A percentile compares a stretch with the other conserved stretches of the same genome.
phyloP scores from a whole-genome alignment of 2,329 filamentous ascomycete genomes.

The Dactylellina leptospora region DNA sequence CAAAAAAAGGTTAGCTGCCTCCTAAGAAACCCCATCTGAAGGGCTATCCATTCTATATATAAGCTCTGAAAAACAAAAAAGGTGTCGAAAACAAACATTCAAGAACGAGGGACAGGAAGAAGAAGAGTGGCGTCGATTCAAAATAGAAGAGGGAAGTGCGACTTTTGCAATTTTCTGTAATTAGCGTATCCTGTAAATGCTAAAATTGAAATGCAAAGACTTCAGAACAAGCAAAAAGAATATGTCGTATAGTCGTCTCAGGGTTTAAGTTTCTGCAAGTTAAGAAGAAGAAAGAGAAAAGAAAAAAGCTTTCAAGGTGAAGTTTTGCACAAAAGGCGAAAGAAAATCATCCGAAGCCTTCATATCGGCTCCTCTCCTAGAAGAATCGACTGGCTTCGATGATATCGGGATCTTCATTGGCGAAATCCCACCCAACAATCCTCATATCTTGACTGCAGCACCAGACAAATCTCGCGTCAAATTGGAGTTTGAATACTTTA shows the following conservation, averaged over 20 bases:
- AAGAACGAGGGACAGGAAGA: not conserved
- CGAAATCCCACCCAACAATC: conserved; percentile 98
- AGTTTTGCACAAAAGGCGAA: not conserved
- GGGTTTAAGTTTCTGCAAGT: not conserved
- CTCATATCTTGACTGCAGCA: conserved; percentile 91
- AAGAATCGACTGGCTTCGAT: conserved; percentile 82
- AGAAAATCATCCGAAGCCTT: conserved; percentile 14
- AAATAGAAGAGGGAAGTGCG: not conserved
- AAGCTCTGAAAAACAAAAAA: too few relatives aligned
- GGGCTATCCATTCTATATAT: too few relatives aligned
- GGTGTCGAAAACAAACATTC: not conserved
- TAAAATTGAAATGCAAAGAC: conserved; percentile 3
- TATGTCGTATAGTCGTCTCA: conserved; percentile 16
- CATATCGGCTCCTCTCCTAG: conserved; percentile 59
- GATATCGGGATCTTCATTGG: conserved; percentile 81
- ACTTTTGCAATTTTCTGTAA: conserved; percentile 3
- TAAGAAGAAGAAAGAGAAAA: not conserved
- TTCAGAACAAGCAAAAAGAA: conserved; percentile 14
- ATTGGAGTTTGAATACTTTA: conserved; percentile 94
- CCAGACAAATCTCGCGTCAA: conserved; percentile 89
- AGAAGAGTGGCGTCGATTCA: not conserved
- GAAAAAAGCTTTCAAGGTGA: conserved; percentile 4
- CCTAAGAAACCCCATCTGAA: too few relatives aligned
- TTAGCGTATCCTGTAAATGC: conserved; percentile 11
- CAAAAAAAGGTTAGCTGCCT: too few relatives aligned